A percentile compares a stretch with the other conserved stretches of the same genome.
Evolutionary conservation across 2,329 filamentous ascomycete genomes (phyloP).

Genomic region (Trichophyton mentagrophytes): DNA sequence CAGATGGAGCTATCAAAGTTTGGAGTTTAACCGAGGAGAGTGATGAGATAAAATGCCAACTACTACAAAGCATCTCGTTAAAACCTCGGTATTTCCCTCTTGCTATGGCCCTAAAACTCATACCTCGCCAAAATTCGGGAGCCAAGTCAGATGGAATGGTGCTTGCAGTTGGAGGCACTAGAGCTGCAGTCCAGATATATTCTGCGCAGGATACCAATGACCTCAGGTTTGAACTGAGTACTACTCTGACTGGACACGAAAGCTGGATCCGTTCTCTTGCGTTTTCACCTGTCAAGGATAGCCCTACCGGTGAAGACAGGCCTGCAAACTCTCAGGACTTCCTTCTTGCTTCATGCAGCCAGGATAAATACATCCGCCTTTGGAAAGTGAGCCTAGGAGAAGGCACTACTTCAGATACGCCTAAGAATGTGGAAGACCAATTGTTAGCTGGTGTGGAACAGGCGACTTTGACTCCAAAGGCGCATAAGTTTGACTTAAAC

Average conservation of each 20-base stretch:
- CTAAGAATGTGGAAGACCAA: conserved; percentile 23
- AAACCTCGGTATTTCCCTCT: conserved; percentile 73
- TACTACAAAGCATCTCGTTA: conserved; percentile 59
- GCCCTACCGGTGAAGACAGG: conserved; percentile 35
- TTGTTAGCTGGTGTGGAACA: conserved; percentile 41
- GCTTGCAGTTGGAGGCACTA: conserved; percentile 77
- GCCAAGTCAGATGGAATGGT: conserved; percentile 38
- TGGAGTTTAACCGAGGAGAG: conserved; percentile 49
- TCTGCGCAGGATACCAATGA: conserved; percentile 39
- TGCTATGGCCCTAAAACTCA: conserved; percentile 55
- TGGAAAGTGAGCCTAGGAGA: conserved; percentile 72
- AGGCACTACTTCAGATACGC: conserved; percentile 34
- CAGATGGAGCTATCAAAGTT: conserved; percentile 49
- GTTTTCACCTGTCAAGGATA: conserved; percentile 42
- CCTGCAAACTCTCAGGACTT: conserved; percentile 49
- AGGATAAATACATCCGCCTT: conserved; percentile 91
- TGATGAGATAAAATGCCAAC: conserved; percentile 27
- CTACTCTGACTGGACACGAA: conserved; percentile 77
- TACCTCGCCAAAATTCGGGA: conserved; percentile 26
- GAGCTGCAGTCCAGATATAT: conserved; percentile 68
- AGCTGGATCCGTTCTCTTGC: conserved; percentile 84
- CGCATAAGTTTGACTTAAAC: conserved; percentile 56
- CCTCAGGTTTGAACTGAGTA: conserved; percentile 53
- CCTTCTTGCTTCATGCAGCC: conserved; percentile 80
- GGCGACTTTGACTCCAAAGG: conserved; percentile 69